Conservation (phyloP, 805 yeast genomes). For the Monosporozyma unispora region DNA sequence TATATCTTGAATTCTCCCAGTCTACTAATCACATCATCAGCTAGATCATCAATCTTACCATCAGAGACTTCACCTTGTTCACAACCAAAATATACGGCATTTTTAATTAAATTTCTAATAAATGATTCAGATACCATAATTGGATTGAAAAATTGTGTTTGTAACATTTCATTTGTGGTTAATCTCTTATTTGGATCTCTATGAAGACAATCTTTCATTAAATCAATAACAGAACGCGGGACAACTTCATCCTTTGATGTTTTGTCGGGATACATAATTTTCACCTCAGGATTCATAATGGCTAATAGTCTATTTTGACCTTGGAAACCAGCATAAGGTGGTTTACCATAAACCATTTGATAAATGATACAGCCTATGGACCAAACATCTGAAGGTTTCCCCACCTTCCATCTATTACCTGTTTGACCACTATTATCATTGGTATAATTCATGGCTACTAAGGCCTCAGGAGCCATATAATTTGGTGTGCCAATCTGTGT, state of each 20-base stretch:
- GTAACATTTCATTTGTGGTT: slow-evolving; percentile 52
- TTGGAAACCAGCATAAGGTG: slow-evolving; percentile 76
- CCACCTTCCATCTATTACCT: slow-evolving; percentile 55
- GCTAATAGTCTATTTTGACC: slow-evolving; percentile 76
- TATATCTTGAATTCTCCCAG: slow-evolving; percentile 24
- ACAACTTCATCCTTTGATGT: slow-evolving; percentile 54
- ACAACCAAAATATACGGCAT: slow-evolving; percentile 69
- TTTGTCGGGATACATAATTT: slow-evolving; percentile 52
- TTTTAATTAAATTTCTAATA: slow-evolving; percentile 60
- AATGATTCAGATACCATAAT: slow-evolving; percentile 59
- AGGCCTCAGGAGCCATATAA: slow-evolving; percentile 96
- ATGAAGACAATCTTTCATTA: slow-evolving; percentile 61
- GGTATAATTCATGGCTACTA: slow-evolving; percentile 45
- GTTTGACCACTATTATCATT: slow-evolving; percentile 4
- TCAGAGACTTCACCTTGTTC: slow-evolving; percentile 35
- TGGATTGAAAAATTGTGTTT: slow-evolving; percentile 64
- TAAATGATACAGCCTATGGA: slow-evolving; percentile 93
- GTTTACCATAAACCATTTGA: slow-evolving; percentile 89
- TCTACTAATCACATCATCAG: slow-evolving; percentile 52
- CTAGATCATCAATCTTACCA: slow-evolving; percentile 39
- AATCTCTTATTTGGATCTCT: slow-evolving; percentile 63
- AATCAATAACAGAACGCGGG: slow-evolving; percentile 58
- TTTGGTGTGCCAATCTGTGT: slow-evolving; percentile 92
- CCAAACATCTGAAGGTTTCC: slow-evolving; percentile 95
- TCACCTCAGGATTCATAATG: slow-evolving; percentile 75